Conservation (phyloP, 2,329 filamentous ascomycete species). For the Alternaria arbusti region DNA sequence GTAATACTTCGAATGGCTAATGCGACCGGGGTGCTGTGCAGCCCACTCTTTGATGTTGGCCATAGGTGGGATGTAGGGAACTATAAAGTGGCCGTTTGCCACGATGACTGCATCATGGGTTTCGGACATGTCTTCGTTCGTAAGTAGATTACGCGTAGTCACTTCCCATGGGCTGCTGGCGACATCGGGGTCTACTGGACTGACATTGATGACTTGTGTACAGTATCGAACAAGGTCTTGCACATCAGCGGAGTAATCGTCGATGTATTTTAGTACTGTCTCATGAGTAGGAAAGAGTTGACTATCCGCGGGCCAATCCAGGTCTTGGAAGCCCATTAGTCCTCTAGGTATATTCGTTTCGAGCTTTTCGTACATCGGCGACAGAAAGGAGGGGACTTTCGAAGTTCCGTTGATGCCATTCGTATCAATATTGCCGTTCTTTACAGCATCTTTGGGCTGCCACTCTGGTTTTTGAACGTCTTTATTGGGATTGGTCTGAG, state of each 20-base stretch:
- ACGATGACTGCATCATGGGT: slow-evolving; percentile 62
- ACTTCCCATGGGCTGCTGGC: slow-evolving; percentile 63
- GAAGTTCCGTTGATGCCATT: not conserved
- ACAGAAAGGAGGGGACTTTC: slow-evolving; percentile 70
- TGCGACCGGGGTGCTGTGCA: slow-evolving; percentile 43
- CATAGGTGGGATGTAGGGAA: slow-evolving; percentile 54
- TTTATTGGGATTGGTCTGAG: slow-evolving; percentile 69
- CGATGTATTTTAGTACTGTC: slow-evolving; percentile 75
- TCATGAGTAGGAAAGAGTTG: slow-evolving; percentile 78
- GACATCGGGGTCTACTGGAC: slow-evolving; percentile 33
- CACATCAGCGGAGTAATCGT: slow-evolving; percentile 73
- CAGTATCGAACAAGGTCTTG: slow-evolving; percentile 71
- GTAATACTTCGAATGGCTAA: slow-evolving; percentile 75
- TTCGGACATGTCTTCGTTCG: slow-evolving; percentile 46
- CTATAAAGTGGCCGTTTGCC: slow-evolving; percentile 57
- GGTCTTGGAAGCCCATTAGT: slow-evolving; percentile 81
- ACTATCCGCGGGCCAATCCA: slow-evolving; percentile 66
- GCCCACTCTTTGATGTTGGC: slow-evolving; percentile 51
- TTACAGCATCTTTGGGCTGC: slow-evolving; percentile 19
- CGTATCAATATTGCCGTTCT: not conserved
- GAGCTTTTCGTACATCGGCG: slow-evolving; percentile 80
- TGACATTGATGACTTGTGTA: slow-evolving; percentile 70
- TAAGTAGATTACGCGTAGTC: slow-evolving; percentile 59
- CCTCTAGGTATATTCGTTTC: slow-evolving; percentile 86
- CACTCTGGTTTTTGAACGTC: slow-evolving; percentile 69